Evolutionary conservation across 805 yeast genomes (phyloP).

Genomic region (Schwanniomyces vanrijiae): DNA sequence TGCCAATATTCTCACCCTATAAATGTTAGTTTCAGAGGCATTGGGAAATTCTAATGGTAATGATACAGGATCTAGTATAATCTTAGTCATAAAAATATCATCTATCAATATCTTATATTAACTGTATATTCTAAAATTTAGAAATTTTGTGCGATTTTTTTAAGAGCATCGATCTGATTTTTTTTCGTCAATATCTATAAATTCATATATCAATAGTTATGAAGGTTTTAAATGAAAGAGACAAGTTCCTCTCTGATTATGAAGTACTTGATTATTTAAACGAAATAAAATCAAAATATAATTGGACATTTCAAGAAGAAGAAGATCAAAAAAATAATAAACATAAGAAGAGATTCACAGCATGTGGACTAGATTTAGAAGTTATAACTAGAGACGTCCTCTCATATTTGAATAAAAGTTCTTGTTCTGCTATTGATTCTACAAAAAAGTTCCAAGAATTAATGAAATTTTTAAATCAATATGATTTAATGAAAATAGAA

Average conservation of each 20-base stretch:
- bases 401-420: conserved; percentile 35
- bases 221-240: conserved; percentile 50
- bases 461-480: conserved; percentile 47
- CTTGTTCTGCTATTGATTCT: conserved; percentile 21
- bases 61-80: conserved; percentile 26
- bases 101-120: not conserved
- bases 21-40: conserved; percentile 19
- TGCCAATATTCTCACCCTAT: conserved; percentile 25
- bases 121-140: not conserved
- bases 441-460: conserved; percentile 31
- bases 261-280: conserved; percentile 61
- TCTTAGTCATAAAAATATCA: conserved; percentile 26
- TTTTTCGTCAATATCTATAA: not conserved
- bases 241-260: conserved; percentile 59
- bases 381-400: conserved; percentile 48
- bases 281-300: conserved; percentile 45
- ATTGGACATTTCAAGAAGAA: conserved; percentile 44
- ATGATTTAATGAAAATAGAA: conserved; percentile 75
- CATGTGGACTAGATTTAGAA: conserved; percentile 50
- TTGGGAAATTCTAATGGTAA: conserved; percentile 19
- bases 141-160: not conserved
- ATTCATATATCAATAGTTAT: conserved; percentile 14
- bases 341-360: conserved; percentile 28
- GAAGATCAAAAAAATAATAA: conserved; percentile 23
- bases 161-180: not conserved